These are phyloP conservation scores for Colletotrichum sp. DNA, from an alignment of 2,329 filamentous ascomycete species.

Conservation along the genomic window DNA sequence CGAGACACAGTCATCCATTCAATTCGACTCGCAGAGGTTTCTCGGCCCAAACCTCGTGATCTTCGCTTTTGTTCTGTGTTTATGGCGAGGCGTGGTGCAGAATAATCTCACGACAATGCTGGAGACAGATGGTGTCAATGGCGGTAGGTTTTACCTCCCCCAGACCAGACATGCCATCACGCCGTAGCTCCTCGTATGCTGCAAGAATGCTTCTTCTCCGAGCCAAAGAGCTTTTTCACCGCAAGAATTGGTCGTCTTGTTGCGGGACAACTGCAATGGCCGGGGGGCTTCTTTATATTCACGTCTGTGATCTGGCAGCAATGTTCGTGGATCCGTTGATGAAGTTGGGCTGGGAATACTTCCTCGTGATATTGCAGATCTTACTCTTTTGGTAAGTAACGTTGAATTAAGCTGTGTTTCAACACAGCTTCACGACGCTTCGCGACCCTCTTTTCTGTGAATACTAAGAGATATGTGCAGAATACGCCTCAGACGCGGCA, in stretches of 20 bases:
- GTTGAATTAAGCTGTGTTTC: too few species aligned
- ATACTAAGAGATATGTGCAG: too few species aligned
- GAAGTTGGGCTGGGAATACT: too few species aligned
- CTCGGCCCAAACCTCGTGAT: neutral
- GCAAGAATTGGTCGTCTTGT: neutral
- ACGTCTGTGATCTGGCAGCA: too few species aligned
- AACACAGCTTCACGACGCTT: too few species aligned
- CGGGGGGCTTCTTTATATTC: neutral
- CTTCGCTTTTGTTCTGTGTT: neutral
- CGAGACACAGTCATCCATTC: neutral
- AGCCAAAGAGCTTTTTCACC: too few species aligned
- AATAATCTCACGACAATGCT: neutral
- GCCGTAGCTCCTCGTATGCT: neutral
- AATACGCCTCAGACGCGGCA: too few species aligned
- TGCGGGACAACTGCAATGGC: neutral
- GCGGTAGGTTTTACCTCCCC: neutral
- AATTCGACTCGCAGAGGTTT: neutral
- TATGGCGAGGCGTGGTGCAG: accelerated
- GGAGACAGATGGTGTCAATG: neutral
- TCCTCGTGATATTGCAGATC: too few species aligned
- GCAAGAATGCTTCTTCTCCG: neutral
- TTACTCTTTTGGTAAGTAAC: too few species aligned
- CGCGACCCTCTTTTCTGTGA: too few species aligned
- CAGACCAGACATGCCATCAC: neutral
- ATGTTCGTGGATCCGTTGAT: too few species aligned